Conservation (phyloP, 202 grass and related monocot genomes). For the Zizania palustris region DNA sequence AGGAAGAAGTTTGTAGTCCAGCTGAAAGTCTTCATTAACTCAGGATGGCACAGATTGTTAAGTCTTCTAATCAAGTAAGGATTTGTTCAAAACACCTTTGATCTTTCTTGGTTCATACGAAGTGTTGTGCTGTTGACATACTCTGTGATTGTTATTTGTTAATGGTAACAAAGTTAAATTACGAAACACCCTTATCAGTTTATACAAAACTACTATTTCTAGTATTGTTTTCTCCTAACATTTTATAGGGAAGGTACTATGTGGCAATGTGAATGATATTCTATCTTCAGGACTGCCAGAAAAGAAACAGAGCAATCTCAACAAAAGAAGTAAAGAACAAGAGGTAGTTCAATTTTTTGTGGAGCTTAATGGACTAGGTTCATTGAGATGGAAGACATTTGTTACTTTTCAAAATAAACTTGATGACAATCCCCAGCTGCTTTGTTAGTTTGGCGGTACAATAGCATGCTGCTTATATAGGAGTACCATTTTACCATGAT, state of each 20-base stretch:
- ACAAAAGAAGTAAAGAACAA: neutral
- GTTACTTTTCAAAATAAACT: neutral
- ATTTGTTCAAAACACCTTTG: neutral
- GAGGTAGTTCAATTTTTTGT: conserved; percentile 2
- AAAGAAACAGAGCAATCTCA: neutral
- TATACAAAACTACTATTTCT: conserved; percentile 3
- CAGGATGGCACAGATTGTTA: conserved; percentile 12
- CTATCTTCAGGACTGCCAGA: neutral
- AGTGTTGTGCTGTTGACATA: neutral
- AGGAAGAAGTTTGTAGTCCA: conserved; percentile 1
- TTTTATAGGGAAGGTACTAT: neutral
- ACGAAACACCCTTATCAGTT: neutral
- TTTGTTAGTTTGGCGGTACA: neutral
- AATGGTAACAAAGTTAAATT: neutral
- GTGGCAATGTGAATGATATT: neutral
- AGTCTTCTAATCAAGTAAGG: neutral
- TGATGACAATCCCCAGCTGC: neutral
- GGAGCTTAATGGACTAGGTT: neutral
- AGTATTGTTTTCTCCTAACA: neutral
- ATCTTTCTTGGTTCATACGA: neutral
- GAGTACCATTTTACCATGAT: neutral
- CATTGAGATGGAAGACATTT: neutral
- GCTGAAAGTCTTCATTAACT: neutral
- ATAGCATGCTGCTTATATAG: neutral
- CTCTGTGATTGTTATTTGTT: neutral